Evolutionary conservation across 192 early-diverging fungal genomes (phyloP).

Genomic region (Coemansia sp.): DNA sequence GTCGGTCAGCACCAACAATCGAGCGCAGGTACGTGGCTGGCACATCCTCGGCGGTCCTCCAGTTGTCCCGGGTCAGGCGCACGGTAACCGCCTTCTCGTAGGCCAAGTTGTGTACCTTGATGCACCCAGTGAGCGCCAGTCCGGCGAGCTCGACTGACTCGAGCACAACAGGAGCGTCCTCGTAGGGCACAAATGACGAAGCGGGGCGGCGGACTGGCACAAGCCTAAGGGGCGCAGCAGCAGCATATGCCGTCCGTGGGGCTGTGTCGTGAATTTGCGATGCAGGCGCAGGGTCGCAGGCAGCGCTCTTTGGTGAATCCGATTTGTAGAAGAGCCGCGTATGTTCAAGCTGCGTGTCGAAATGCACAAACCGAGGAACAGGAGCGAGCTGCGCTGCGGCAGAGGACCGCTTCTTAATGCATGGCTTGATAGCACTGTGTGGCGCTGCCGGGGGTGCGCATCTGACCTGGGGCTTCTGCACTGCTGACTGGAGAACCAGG

Average conservation of each 20-base stretch:
- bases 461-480: background rate
- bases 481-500: conserved; percentile 23
- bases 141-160: conserved; percentile 53
- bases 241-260: background rate
- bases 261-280: background rate
- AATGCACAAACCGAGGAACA: conserved; percentile 60
- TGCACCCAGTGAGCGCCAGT: conserved; percentile 59
- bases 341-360: conserved; percentile 61
- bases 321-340: conserved; percentile 64
- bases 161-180: conserved; percentile 56
- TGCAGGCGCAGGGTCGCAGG: conserved; percentile 22
- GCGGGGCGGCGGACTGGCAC: conserved; percentile 32
- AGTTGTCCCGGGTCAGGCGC: conserved; percentile 75
- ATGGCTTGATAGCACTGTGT: conserved; percentile 18
- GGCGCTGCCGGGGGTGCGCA: background rate
- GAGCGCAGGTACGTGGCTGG: conserved; percentile 64
- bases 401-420: conserved; percentile 19
- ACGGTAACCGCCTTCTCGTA: conserved; percentile 79
- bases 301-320: conserved; percentile 57
- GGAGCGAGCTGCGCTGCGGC: background rate
- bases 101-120: conserved; percentile 82
- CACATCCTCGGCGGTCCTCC: conserved; percentile 71
- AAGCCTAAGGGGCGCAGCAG: background rate
- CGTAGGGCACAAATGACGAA: conserved; percentile 39
- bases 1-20: conserved; percentile 41